Conservation (phyloP, 805 yeast genomes). For the Saturnispora besseyi region DNA sequence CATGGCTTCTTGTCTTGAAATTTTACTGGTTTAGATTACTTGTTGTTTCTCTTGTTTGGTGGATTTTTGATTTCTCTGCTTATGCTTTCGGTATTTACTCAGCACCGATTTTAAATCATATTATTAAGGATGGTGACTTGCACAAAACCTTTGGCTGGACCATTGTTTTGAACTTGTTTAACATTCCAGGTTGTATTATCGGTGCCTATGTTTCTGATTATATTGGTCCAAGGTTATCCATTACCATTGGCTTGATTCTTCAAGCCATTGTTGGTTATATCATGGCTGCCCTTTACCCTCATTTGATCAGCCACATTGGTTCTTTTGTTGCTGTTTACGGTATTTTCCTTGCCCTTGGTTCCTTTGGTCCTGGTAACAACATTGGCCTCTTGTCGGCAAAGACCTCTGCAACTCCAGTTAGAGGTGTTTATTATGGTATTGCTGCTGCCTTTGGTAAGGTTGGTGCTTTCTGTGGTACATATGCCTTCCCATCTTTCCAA, state of each 20-base stretch:
- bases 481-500: slow-evolving; percentile 76
- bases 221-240: slow-evolving; percentile 82
- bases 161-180: slow-evolving; percentile 77
- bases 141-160: slow-evolving; percentile 87
- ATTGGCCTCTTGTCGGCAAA: slow-evolving; percentile 83
- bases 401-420: slow-evolving; percentile 74
- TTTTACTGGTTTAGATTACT: slow-evolving; percentile 77
- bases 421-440: slow-evolving; percentile 86
- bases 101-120: slow-evolving; percentile 50
- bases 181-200: slow-evolving; percentile 79
- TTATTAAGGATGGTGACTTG: slow-evolving; percentile 53
- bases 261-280: slow-evolving; percentile 78
- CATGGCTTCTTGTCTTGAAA: slow-evolving; percentile 60
- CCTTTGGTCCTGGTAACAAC: slow-evolving; percentile 91
- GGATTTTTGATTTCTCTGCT: slow-evolving; percentile 78
- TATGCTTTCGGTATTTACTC: slow-evolving; percentile 87
- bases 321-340: slow-evolving; percentile 84
- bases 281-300: slow-evolving; percentile 65
- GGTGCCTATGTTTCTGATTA: slow-evolving; percentile 86
- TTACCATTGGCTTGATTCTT: slow-evolving; percentile 53
- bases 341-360: slow-evolving; percentile 79
- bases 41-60: slow-evolving; percentile 76
- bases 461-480: slow-evolving; percentile 90
- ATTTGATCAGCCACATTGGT: slow-evolving; percentile 52
- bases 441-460: slow-evolving; percentile 89